phyloP scores from a whole-genome alignment of 2,329 filamentous ascomycete genomes.

The Raffaelea ambrosiae region DNA sequence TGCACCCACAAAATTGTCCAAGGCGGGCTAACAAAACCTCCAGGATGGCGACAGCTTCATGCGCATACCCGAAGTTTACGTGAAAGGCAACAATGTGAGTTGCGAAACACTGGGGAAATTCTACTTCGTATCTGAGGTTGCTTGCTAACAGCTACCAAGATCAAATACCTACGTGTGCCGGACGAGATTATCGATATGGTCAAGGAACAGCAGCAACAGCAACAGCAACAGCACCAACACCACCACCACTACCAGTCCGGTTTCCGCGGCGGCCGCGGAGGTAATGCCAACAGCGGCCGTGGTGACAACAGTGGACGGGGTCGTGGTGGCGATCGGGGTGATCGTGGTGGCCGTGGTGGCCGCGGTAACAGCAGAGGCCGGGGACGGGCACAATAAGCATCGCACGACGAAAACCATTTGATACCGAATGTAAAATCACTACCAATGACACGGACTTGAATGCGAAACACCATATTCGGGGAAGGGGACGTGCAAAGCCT shows the following conservation, averaged over 20 bases:
- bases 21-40: conserved; percentile 3
- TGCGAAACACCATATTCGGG: no score
- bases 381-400: conserved; percentile 20
- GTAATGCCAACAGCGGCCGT: conserved; percentile 40
- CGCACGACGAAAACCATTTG: no score
- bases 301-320: conserved; percentile 29
- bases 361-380: no score
- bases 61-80: conserved; percentile 85
- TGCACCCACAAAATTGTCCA: no score
- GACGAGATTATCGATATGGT: conserved; percentile 94
- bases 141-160: conserved; percentile 45
- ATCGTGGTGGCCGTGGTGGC: conserved; percentile 27
- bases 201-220: conserved; percentile 80
- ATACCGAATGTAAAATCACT: no score
- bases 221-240: conserved; percentile 34
- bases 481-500: no score
- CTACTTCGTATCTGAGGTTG: not conserved
- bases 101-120: no score
- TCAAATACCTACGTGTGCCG: conserved; percentile 94
- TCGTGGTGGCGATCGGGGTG: conserved; percentile 45
- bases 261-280: conserved; percentile 47
- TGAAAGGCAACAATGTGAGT: conserved; percentile 92
- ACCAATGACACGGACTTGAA: no score
- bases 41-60: conserved; percentile 91
- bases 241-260: conserved; percentile 34